phyloP scores from a whole-genome alignment of 257 asterid genomes.

The Solanum dulcamara region DNA sequence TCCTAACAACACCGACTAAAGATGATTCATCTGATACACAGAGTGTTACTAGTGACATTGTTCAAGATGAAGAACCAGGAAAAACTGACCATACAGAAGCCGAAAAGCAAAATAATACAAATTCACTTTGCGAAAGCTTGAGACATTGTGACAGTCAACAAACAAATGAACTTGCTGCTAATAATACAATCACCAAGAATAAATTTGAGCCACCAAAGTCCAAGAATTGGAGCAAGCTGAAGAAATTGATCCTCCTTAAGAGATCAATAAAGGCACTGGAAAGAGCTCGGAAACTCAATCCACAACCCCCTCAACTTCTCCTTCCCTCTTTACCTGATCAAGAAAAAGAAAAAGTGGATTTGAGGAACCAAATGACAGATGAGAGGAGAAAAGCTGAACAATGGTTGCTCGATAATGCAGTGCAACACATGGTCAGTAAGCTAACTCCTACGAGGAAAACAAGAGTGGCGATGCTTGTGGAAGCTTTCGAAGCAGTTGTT shows the following conservation, averaged over 20 bases:
- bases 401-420: slow-evolving; percentile 96
- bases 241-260: slow-evolving; percentile 51
- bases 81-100: background rate
- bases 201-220: slow-evolving; percentile 19
- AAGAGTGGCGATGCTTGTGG: slow-evolving; percentile 91
- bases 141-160: background rate
- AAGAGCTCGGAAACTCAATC: slow-evolving; percentile 35
- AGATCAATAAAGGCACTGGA: slow-evolving; percentile 73
- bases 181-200: background rate
- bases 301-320: slow-evolving; percentile 6
- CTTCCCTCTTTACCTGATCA: slow-evolving; percentile 13
- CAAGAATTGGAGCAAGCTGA: slow-evolving; percentile 82
- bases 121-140: background rate
- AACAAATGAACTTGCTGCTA: background rate
- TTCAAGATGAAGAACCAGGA: slow-evolving; percentile 16
- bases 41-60: slow-evolving; percentile 7
- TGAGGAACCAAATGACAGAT: slow-evolving; percentile 56
- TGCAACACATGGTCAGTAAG: slow-evolving; percentile 58
- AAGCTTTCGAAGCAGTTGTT: slow-evolving; percentile 95
- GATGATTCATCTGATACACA: slow-evolving; percentile 22
- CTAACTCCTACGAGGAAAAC: slow-evolving; percentile 66
- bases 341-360: slow-evolving; percentile 39
- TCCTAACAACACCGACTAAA: slow-evolving; percentile 46
- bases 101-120: background rate
- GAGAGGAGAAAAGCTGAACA: slow-evolving; percentile 84